Evolutionary conservation across 1,284 basidiomycete genomes (phyloP), one percentile per base, ranked within the genome.

Genomic region (Cryptococcus sp.): DNA sequence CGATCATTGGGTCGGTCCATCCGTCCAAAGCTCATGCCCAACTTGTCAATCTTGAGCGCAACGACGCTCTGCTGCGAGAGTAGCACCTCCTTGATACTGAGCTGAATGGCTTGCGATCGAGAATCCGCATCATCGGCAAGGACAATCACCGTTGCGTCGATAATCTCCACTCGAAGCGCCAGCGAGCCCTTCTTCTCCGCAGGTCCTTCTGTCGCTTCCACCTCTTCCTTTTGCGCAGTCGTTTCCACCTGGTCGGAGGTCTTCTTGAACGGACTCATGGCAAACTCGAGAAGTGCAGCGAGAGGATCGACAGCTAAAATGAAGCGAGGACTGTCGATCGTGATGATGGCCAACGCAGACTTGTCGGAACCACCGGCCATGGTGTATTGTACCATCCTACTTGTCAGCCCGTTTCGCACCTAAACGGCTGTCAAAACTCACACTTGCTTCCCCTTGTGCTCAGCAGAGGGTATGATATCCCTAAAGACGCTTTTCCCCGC

Each of bases 291-390:
- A 28, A 99, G 75, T 1, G 87, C 85, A 62, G 97, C 88, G 31
- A 98, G 79, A 0, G 91, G 94, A 59, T 97, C 92, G 21, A 97
- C 78, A 4, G 95, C 86, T 61, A 99, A 90, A 54, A 98, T 89
- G 60, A 98, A 78, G 62, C 88, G 84, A 5, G 95, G 95, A 26
- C 87, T 91, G 68, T 98, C 95, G 32, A 99, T 78, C 0, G 91
- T 92, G 33, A 95, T 76, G 52, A 98, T 80, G 3, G 84, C 86
- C 34, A 91, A 75, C 5, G 86, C 78, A 28, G 83, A 78, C 21
- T 74, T 70, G 43, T 81, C 78, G 3, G 65, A 46, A 2, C 82
- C 81, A 22, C 74, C 82, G 6, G 89, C 80, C 58, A 80, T 81
- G 3, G 89, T 87, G 69, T 89, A 97, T 49, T 93, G 80, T 39